phyloP scores from a whole-genome alignment of 768 basidiomycete species.

The Lyophyllum semitale region DNA sequence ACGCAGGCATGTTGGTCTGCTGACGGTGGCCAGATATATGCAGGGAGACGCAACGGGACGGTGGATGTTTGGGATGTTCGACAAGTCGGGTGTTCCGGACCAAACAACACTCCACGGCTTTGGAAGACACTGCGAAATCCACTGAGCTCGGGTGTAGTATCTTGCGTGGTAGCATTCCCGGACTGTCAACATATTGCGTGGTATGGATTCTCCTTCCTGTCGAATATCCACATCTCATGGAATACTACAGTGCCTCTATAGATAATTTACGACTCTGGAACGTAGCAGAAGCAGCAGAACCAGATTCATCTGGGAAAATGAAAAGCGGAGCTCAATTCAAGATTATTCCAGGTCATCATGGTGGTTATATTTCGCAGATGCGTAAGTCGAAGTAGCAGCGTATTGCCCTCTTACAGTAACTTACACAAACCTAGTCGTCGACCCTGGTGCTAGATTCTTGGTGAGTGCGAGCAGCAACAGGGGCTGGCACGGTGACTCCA shows the following conservation, averaged over 20 bases:
- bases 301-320: slow-evolving; percentile 60
- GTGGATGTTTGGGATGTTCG: slow-evolving; percentile 96
- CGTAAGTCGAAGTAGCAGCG: slow-evolving; percentile 51
- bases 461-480: slow-evolving; percentile 92
- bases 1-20: slow-evolving; percentile 91
- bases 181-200: slow-evolving; percentile 91
- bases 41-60: slow-evolving; percentile 86
- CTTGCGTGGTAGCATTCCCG: slow-evolving; percentile 88
- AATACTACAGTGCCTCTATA: slow-evolving; percentile 68
- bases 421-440: slow-evolving; percentile 62
- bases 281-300: slow-evolving; percentile 72
- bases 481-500: slow-evolving; percentile 92
- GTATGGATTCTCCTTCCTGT: slow-evolving; percentile 46
- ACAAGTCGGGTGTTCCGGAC: slow-evolving; percentile 65
- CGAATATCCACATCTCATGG: not conserved
- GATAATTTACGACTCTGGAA: slow-evolving; percentile 97
- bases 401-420: slow-evolving; percentile 13
- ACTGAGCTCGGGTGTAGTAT: slow-evolving; percentile 85
- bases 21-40: slow-evolving; percentile 86
- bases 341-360: slow-evolving; percentile 95
- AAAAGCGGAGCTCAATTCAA: slow-evolving; percentile 85
- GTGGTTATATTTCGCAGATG: slow-evolving; percentile 91
- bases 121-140: slow-evolving; percentile 87
- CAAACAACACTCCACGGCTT: slow-evolving; percentile 68
- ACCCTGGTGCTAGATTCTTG: slow-evolving; percentile 81